These are phyloP conservation scores for Lactarius psammicola DNA, from an alignment of 768 basidiomycete species.

Conservation along the genomic window DNA sequence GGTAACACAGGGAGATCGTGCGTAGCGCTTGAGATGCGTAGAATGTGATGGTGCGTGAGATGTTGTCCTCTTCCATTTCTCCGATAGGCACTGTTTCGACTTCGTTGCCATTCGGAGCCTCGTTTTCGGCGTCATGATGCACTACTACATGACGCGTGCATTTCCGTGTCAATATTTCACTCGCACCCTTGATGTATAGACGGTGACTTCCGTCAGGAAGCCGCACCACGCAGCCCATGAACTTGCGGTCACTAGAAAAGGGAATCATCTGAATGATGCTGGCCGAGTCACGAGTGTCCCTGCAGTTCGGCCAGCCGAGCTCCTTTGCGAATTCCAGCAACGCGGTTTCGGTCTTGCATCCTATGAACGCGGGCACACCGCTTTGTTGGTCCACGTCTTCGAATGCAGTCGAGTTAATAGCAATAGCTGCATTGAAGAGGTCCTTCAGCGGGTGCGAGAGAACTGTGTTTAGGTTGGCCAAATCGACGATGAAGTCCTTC, in stretches of 20 bases:
- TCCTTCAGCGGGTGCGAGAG: too few species aligned
- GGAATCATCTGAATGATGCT: constrained; percentile 84
- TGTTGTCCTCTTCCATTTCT: constrained; percentile 73
- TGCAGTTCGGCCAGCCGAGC: constrained; percentile 73
- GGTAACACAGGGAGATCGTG: constrained; percentile 92
- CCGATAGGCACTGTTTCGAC: constrained; percentile 65
- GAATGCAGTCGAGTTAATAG: too few species aligned
- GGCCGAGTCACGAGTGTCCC: constrained; percentile 57
- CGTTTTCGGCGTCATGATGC: constrained; percentile 35
- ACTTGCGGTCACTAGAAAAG: constrained; percentile 90
- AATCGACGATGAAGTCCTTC: constrained; percentile 88
- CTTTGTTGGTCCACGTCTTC: too few species aligned
- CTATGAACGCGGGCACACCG: too few species aligned
- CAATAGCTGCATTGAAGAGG: too few species aligned
- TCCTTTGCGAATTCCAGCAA: constrained; percentile 85
- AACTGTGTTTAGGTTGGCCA: constrained; percentile 63
- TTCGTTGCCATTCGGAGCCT: constrained; percentile 30
- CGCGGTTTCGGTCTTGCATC: too few species aligned
- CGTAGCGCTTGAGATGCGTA: constrained; percentile 96
- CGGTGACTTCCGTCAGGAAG: constrained; percentile 55
- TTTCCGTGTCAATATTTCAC: constrained; percentile 83
- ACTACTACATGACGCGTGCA: constrained; percentile 77
- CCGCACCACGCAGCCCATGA: constrained; percentile 88
- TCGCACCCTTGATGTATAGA: constrained; percentile 88
- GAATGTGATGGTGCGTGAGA: constrained; percentile 91